Base-by-base conservation (phyloP, 2,329 filamentous ascomycete species). In the Paraphaeosphaeria sporulosa region DNA sequence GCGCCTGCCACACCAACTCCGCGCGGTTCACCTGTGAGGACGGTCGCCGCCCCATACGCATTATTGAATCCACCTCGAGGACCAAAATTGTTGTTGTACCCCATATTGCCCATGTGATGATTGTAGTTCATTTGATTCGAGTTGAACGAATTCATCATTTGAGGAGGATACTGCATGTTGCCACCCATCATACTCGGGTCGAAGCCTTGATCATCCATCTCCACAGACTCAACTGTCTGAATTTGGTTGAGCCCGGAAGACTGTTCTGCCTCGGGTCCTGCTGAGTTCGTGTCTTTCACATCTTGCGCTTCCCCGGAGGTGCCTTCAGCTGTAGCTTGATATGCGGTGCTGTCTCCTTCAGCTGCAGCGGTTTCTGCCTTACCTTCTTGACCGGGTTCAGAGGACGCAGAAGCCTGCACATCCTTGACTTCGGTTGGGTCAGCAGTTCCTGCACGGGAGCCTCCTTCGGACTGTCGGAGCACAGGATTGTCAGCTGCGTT, bases 1-100 rank as follows among this genome's bases (percentile, higher is more conserved):
- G 95, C 95, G 80, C 86, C 86, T 72, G 82, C 82, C 55, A 88
- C 85, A 40, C 85, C 86, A 85, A 92, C 79, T 4, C 83, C 83
- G 54, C 78, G 78, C 7, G 82, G 77, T 61, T 79, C 73, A 27
- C 75, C 75, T 51, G 70, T 76, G 49, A 79, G 61, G 23, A 79
- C 74, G 19, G 72, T 78, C 64, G 72, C 74, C 49, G 70, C 75
- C 30, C 74, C 76, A 68, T 77, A 76, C 30, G 75, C 72, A 57
- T 68, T 65, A 57, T 73, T 69, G 62, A 81, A 83, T 34, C 80
- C 80, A 59, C 84, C 83, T 59, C 81, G 81, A 68, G 80, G 77
- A 44, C 76, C 80, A 63, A 72, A 76, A 32, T 75, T 77, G 49
- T 78, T 78, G 10, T 70, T 64, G 58, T 68, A 75, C 9, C 70